Evolutionary conservation across 345 rosid species (phyloP).

Genomic region (Syzygium grande): DNA sequence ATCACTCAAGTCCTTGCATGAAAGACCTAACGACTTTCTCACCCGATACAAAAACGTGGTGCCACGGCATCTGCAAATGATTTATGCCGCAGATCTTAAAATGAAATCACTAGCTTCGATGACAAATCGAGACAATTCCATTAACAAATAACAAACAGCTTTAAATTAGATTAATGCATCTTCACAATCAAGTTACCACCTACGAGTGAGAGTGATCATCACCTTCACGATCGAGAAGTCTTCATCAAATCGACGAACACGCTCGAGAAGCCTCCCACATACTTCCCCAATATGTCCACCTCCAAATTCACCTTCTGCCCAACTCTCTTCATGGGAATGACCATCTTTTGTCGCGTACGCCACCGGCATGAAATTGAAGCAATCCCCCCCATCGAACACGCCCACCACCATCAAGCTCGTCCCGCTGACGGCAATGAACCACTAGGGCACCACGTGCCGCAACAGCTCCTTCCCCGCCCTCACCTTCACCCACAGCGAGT

Average conservation of each 20-base stretch:
- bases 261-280: slow-evolving; percentile 77
- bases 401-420: too few relatives aligned
- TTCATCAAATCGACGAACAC: slow-evolving; percentile 43
- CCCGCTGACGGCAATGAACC: too few relatives aligned
- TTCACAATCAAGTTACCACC: not conserved
- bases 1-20: not conserved
- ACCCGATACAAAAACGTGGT: fast-evolving
- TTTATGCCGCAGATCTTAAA: too few relatives aligned
- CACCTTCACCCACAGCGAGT: slow-evolving; percentile 77
- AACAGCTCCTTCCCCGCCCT: slow-evolving; percentile 30
- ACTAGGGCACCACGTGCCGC: too few relatives aligned
- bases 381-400: too few relatives aligned
- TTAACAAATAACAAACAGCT: not conserved
- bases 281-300: slow-evolving; percentile 87
- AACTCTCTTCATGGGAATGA: slow-evolving; percentile 60
- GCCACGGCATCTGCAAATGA: not conserved
- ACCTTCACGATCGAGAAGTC: slow-evolving; percentile 1
- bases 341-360: slow-evolving; percentile 27
- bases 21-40: not conserved
- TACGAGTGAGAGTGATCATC: not conserved
- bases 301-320: slow-evolving; percentile 91
- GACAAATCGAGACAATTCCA: not conserved
- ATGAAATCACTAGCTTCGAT: too few relatives aligned
- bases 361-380: too few relatives aligned
- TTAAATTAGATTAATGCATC: not conserved